phyloP scores from a whole-genome alignment of 805 yeast genomes.

The Zygoascus ofunaensis region DNA sequence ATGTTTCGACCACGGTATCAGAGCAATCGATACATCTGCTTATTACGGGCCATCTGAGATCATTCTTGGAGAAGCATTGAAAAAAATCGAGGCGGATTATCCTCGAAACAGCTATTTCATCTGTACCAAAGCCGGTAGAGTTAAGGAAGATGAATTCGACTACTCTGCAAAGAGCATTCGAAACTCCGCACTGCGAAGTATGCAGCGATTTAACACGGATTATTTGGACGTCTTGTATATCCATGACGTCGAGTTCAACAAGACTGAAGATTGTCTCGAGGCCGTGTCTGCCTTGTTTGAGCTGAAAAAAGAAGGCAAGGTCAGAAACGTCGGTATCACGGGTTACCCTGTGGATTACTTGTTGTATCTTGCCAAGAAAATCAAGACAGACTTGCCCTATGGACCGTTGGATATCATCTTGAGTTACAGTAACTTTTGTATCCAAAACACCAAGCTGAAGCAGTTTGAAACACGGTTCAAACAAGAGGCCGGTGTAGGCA shows the following conservation, averaged over 20 bases:
- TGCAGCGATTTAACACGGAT: constrained; percentile 51
- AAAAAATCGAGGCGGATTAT: constrained; percentile 28
- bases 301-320: constrained; percentile 54
- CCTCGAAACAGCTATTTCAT: constrained; percentile 58
- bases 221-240: constrained; percentile 77
- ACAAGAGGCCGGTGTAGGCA: constrained; percentile 43
- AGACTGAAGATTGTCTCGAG: constrained; percentile 41
- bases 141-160: constrained; percentile 61
- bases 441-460: constrained; percentile 59
- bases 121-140: constrained; percentile 81
- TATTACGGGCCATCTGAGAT: constrained; percentile 85
- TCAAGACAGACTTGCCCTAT: constrained; percentile 38
- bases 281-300: constrained; percentile 55
- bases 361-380: constrained; percentile 39
- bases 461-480: constrained; percentile 33
- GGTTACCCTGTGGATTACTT: constrained; percentile 79
- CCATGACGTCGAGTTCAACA: constrained; percentile 83
- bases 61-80: constrained; percentile 60
- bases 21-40: constrained; percentile 85
- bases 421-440: constrained; percentile 71
- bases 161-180: constrained; percentile 55
- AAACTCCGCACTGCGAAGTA: constrained; percentile 55
- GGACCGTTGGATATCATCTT: constrained; percentile 58
- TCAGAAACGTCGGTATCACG: constrained; percentile 63
- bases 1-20: constrained; percentile 61